These are phyloP conservation scores for Saturnispora galanensis DNA, from an alignment of 805 yeast genomes.

Conservation along the genomic window DNA sequence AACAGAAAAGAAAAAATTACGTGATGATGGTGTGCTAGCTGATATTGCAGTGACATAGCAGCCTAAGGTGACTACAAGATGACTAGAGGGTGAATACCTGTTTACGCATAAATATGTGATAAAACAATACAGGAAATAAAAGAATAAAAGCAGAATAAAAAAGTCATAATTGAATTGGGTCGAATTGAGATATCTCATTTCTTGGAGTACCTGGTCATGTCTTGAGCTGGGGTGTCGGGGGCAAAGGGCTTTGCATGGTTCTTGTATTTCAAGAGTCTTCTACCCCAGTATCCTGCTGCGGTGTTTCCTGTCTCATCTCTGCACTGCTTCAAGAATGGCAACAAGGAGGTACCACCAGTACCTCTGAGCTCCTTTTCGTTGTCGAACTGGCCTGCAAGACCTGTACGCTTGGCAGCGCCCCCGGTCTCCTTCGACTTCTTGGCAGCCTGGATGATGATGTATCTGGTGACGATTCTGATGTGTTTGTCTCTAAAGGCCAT, in stretches of 20 bases:
- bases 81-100: too few relatives aligned
- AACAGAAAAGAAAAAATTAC: too few relatives aligned
- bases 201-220: constrained; percentile 8
- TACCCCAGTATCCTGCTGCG: constrained; percentile 92
- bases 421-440: constrained; percentile 44
- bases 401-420: constrained; percentile 38
- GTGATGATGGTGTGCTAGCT: too few relatives aligned
- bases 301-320: constrained; percentile 93
- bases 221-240: constrained; percentile 8
- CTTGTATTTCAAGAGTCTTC: constrained; percentile 53
- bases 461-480: constrained; percentile 84
- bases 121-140: too few relatives aligned
- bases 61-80: too few relatives aligned
- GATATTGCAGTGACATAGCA: too few relatives aligned
- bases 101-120: too few relatives aligned
- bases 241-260: constrained; percentile 10
- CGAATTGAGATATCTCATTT: background rate
- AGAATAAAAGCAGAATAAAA: too few relatives aligned
- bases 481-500: constrained; percentile 87
- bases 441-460: constrained; percentile 71
- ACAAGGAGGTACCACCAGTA: constrained; percentile 88
- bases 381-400: constrained; percentile 37
- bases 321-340: constrained; percentile 90
- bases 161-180: too few relatives aligned
- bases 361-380: constrained; percentile 54